phyloP scores from a whole-genome alignment of 73 alveolate genomes.

The Breviolum minutum region DNA sequence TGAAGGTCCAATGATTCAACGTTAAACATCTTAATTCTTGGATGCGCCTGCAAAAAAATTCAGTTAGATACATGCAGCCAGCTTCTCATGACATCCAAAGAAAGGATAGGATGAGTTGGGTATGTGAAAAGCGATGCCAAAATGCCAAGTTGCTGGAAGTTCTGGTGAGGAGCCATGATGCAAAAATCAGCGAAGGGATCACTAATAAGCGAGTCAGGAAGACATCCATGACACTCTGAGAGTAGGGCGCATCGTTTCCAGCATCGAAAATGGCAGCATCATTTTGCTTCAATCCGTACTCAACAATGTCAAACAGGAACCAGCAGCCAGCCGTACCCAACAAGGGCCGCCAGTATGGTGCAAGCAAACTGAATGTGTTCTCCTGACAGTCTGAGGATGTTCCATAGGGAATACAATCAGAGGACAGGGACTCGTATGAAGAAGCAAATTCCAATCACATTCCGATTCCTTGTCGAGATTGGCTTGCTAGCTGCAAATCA shows the following conservation, averaged over 20 bases:
- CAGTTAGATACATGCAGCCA: background rate
- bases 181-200: slow-evolving; percentile 73
- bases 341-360: slow-evolving; percentile 55
- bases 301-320: slow-evolving; percentile 61
- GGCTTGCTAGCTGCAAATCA: too few species aligned
- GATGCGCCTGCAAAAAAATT: too few species aligned
- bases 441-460: too few species aligned
- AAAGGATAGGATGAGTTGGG: too few species aligned
- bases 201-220: slow-evolving; percentile 47
- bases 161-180: slow-evolving; percentile 67
- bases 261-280: slow-evolving; percentile 58
- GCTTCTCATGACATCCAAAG: background rate
- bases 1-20: too few species aligned
- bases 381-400: background rate
- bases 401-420: too few species aligned
- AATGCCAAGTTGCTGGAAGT: slow-evolving; percentile 5
- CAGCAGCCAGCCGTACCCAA: slow-evolving; percentile 72
- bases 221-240: slow-evolving; percentile 37
- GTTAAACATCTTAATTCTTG: too few species aligned
- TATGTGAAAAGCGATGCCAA: too few species aligned
- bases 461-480: too few species aligned
- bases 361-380: slow-evolving; percentile 25
- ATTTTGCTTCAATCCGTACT: slow-evolving; percentile 82
- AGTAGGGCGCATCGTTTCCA: slow-evolving; percentile 23
- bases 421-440: too few species aligned